Evolutionary conservation across 352 stramenopile species (phyloP).

Genomic region (Phytopythium helicoides): DNA sequence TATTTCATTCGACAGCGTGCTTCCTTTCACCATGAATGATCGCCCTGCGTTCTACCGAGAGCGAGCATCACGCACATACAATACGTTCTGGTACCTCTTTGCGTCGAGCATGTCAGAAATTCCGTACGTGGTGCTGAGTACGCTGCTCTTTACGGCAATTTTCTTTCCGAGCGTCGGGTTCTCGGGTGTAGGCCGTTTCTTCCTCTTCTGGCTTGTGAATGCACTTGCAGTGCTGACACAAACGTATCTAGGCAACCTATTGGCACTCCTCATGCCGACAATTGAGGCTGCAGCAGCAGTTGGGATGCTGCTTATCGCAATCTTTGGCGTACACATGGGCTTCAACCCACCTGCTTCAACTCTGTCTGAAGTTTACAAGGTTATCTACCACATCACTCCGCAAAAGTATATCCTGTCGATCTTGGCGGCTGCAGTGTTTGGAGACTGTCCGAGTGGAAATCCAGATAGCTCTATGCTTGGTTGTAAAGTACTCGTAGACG

Average conservation of each 20-base stretch:
- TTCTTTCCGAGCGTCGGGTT: conserved; percentile 61
- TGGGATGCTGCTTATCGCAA: conserved; percentile 47
- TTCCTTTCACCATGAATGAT: conserved; percentile 78
- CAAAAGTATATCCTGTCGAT: conserved; percentile 40
- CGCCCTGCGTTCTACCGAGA: conserved; percentile 75
- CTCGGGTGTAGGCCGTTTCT: conserved; percentile 18
- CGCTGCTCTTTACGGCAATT: conserved; percentile 39
- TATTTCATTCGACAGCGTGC: conserved; percentile 73
- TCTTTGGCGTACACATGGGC: conserved; percentile 76
- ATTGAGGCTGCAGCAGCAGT: conserved; percentile 40
- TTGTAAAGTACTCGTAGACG: conserved; percentile 19
- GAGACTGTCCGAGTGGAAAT: conserved; percentile 18
- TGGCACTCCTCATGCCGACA: conserved; percentile 32
- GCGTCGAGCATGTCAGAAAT: conserved; percentile 80
- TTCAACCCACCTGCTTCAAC: conserved; percentile 55
- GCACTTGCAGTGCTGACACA: conserved; percentile 40
- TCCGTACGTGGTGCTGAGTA: conserved; percentile 41
- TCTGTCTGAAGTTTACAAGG: conserved; percentile 50
- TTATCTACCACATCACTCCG: conserved; percentile 54
- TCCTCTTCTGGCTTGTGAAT: conserved; percentile 43
- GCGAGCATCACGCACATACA: conserved; percentile 80
- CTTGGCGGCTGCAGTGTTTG: conserved; percentile 36
- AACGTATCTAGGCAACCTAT: conserved; percentile 44
- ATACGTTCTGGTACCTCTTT: conserved; percentile 57
- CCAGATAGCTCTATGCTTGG: conserved; percentile 13